A percentile compares a stretch with the other conserved stretches of the same genome.
Conservation (phyloP, 192 early-diverging fungal genomes). For the Coemansia sp. region DNA sequence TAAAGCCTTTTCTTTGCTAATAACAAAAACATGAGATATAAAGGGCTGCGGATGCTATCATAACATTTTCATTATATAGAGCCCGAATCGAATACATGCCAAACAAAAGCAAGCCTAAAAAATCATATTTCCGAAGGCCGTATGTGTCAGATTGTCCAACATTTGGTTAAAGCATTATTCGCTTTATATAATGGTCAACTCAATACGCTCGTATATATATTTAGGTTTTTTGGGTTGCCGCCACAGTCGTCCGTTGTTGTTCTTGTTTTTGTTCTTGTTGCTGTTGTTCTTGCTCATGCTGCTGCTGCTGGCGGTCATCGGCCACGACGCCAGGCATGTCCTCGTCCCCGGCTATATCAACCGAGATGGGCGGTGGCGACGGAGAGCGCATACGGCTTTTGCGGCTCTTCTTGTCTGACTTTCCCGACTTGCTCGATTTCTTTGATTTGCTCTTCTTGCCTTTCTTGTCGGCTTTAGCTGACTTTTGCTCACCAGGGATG, state of each 20-base stretch:
- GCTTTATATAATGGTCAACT: not conserved
- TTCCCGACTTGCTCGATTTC: not conserved
- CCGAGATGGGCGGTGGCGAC: slow-evolving; percentile 29
- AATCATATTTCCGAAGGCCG: not conserved
- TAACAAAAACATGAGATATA: too few relatives aligned
- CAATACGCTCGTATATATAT: not conserved
- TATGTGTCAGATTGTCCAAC: not conserved
- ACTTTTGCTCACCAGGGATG: slow-evolving; percentile 46
- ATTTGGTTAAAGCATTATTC: not conserved
- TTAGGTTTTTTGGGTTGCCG: not conserved
- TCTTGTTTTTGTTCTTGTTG: slow-evolving; percentile 5
- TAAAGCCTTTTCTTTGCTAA: too few relatives aligned
- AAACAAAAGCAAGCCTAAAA: too few relatives aligned
- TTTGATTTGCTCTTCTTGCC: slow-evolving; percentile 17
- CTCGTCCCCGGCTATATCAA: slow-evolving; percentile 50
- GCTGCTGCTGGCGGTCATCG: slow-evolving; percentile 5
- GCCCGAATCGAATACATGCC: too few relatives aligned
- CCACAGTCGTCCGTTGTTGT: too few relatives aligned
- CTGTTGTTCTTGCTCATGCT: too few relatives aligned
- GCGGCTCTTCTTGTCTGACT: slow-evolving; percentile 14
- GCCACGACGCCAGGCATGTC: slow-evolving; percentile 28
- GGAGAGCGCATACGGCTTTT: slow-evolving; percentile 16
- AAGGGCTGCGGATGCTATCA: not conserved
- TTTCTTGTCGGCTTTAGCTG: slow-evolving; percentile 13
- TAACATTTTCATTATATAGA: too few relatives aligned